Evolutionary conservation across 1,284 basidiomycete species (phyloP), one percentile per base, ranked within the genome.

Genomic region (Anthracocystis setariae): DNA sequence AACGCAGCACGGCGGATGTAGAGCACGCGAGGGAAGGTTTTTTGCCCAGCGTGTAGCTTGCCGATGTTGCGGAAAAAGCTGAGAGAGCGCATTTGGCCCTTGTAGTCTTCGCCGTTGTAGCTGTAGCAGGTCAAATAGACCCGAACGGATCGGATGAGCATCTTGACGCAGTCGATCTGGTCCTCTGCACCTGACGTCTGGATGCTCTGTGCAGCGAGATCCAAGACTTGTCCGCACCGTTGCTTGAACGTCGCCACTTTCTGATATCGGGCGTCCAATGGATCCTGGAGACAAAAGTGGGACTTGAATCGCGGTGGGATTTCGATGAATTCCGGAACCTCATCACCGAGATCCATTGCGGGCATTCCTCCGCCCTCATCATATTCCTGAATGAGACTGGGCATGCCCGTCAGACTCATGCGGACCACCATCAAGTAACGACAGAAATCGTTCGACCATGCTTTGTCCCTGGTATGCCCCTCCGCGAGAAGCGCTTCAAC

Each of bases 371-470:
- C 84, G 77, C 89, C 89, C 0, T 84, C 79, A n/a, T 86, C 84
- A 7, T 70, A 70, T 66, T 92, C 88, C 67, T 89, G 86, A 68
- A 79, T 77, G 25, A 85, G 62, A 1, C 89, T 90, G 0, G 91
- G 87, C 44, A 93, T 85, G 3, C 91, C 91, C 29, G 86, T 86
- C 88, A 92, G 91, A 4, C 89, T 85, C 17, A 90, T 87, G 62
- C 89, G 87, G 23, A 88, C 82, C 56, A 78, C 78, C 62, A 80
- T 85, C 21, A 86, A 86, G 63, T 85, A 90, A 87, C 95, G 89
- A 84, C 94, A 98, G 82, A 98, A 96, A 83, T 97, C 94, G 82
- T 96, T 97, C 29, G 91, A 89, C 85, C 90, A 89, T 18, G 88
- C 86, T 50, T 73, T 76, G 43, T 60, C 60, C 15, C 59, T 45